A percentile compares a stretch with the other conserved stretches of the same genome.
These are phyloP conservation scores for Xylaria castorea DNA, from an alignment of 495 filamentous ascomycete genomes.

Conservation along the genomic window DNA sequence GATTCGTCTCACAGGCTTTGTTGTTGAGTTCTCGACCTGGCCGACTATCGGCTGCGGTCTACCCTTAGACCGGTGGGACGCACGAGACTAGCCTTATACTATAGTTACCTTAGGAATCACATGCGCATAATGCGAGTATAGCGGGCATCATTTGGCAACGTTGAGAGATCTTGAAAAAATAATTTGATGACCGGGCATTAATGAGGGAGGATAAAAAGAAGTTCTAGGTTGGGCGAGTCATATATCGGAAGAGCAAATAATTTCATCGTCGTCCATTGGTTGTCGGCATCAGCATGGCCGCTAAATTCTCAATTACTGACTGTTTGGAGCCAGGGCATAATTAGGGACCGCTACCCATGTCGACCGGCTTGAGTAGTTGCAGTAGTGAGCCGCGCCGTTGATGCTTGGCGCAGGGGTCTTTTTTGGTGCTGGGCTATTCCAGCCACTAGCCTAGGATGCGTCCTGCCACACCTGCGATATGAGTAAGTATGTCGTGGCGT, in stretches of 20 bases:
- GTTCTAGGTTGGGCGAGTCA: neutral
- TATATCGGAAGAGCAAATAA: neutral
- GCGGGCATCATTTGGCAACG: neutral
- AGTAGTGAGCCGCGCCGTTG: slow-evolving; percentile 19
- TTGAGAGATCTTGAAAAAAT: neutral
- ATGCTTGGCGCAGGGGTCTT: slow-evolving; percentile 15
- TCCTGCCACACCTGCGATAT: neutral
- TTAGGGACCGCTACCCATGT: slow-evolving; percentile 10
- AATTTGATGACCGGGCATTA: neutral
- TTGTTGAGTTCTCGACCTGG: neutral
- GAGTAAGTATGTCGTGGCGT: slow-evolving; percentile 20
- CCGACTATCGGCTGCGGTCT: neutral
- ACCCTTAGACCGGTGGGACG: neutral
- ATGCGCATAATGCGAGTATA: neutral
- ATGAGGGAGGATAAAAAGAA: too few relatives aligned
- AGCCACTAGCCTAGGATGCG: neutral
- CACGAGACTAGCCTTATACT: neutral
- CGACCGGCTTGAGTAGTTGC: slow-evolving; percentile 4
- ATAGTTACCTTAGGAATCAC: neutral
- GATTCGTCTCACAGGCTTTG: neutral
- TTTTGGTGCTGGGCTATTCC: slow-evolving; percentile 5
- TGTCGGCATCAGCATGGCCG: neutral
- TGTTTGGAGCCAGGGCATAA: neutral
- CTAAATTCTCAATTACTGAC: neutral
- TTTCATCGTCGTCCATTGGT: neutral